phyloP scores from a whole-genome alignment of 495 filamentous ascomycete species.

The Trichocladium antarcticum region DNA sequence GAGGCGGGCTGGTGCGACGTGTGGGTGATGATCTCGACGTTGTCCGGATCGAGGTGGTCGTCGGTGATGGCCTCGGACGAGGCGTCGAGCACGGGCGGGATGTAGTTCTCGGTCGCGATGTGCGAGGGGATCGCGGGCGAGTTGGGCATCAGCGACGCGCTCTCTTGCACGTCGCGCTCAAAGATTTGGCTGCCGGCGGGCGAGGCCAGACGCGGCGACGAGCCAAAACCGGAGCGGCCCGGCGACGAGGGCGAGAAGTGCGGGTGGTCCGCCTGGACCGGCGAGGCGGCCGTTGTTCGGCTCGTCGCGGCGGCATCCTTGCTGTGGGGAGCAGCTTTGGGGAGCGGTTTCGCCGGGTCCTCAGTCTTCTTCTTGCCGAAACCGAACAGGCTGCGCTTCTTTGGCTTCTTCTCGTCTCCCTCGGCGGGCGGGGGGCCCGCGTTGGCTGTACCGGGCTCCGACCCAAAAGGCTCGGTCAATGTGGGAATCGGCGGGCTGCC shows the following conservation, averaged over 20 bases:
- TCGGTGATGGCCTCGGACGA: slow-evolving; percentile 83
- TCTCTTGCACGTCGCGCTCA: slow-evolving; percentile 86
- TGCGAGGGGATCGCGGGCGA: slow-evolving; percentile 74
- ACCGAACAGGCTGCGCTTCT: slow-evolving; percentile 47
- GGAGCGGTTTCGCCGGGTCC: slow-evolving; percentile 32
- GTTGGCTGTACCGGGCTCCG: slow-evolving; percentile 23
- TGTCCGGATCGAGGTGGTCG: slow-evolving; percentile 59
- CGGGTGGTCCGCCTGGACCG: slow-evolving; percentile 33
- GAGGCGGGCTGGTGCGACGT: slow-evolving; percentile 67
- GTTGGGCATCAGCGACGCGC: slow-evolving; percentile 46
- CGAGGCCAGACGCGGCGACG: slow-evolving; percentile 51
- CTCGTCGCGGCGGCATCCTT: slow-evolving; percentile 16
- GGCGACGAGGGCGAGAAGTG: slow-evolving; percentile 41
- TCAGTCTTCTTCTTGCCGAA: slow-evolving; percentile 58
- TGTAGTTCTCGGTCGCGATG: slow-evolving; percentile 84
- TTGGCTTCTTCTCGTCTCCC: slow-evolving; percentile 32
- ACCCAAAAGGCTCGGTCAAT: slow-evolving; percentile 23
- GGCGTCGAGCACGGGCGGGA: slow-evolving; percentile 81
- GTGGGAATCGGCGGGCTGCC: slow-evolving; percentile 15
- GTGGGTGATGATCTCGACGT: slow-evolving; percentile 82
- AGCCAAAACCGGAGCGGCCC: slow-evolving; percentile 38
- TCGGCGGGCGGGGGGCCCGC: slow-evolving; percentile 31
- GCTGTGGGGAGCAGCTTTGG: slow-evolving; percentile 20
- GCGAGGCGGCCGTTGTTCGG: slow-evolving; percentile 30
- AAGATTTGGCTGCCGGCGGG: slow-evolving; percentile 78